Evolutionary conservation across 495 filamentous ascomycete species (phyloP).

Genomic region (Aspergillus diversus): DNA sequence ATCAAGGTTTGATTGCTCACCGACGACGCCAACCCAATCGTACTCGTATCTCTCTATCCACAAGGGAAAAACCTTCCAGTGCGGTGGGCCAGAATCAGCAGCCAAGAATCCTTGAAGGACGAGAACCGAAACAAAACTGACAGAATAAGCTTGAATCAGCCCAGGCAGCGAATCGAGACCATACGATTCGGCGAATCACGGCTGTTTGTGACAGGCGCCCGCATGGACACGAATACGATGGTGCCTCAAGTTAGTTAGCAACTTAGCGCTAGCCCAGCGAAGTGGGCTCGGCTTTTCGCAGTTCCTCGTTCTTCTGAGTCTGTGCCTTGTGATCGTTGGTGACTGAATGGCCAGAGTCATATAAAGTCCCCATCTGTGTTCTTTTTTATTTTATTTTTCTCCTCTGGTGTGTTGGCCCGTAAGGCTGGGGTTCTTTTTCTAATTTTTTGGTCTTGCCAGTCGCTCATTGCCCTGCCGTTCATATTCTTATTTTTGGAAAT

Average conservation of each 20-base stretch:
- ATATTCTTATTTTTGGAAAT: not conserved
- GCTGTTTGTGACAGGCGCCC: not conserved
- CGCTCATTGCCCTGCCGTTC: not conserved
- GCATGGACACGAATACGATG: conserved; percentile 15
- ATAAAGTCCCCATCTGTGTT: not conserved
- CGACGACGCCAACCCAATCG: too few species aligned
- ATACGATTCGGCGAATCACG: conserved; percentile 5
- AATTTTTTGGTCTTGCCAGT: not conserved
- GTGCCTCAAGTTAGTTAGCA: not conserved
- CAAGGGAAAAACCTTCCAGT: not conserved
- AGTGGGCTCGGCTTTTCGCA: not conserved
- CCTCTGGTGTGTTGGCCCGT: not conserved
- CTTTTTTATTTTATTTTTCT: not conserved
- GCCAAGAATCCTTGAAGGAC: not conserved
- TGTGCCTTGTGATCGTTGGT: not conserved
- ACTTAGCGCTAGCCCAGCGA: not conserved
- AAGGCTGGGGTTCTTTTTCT: not conserved
- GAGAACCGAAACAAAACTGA: not conserved
- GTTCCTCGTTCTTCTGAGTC: not conserved
- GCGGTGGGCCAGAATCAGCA: not conserved
- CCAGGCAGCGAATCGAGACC: not conserved
- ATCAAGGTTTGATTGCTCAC: too few species aligned
- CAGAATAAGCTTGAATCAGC: conserved; percentile 7
- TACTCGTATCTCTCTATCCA: too few species aligned
- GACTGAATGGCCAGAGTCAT: not conserved